Percentiles rank a stretch among this genome's conserved stretches.
Evolutionary conservation across 108 stramenopile genomes (phyloP).

Genomic region (Conticribra guillardii): DNA sequence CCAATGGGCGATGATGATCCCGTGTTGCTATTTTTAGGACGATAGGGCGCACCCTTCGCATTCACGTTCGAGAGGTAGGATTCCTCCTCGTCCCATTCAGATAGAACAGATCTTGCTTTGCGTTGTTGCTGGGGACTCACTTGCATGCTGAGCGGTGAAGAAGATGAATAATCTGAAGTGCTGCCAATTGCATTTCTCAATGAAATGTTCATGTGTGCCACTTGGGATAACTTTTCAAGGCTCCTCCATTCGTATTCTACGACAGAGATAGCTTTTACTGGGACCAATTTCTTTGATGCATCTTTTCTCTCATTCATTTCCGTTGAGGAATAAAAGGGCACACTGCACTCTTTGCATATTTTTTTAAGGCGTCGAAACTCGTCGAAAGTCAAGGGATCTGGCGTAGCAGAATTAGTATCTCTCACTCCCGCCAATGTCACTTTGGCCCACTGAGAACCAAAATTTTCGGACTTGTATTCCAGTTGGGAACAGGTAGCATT

Average conservation of each 20-base stretch:
- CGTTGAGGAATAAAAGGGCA: not conserved
- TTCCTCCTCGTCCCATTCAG: constrained; percentile 17
- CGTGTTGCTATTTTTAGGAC: not conserved
- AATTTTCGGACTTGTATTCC: constrained; percentile 9
- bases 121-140: constrained; percentile 1
- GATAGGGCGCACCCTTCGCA: constrained; percentile 14
- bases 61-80: constrained; percentile 17
- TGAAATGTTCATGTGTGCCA: no score
- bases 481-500: not conserved
- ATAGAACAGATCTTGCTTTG: constrained; percentile 1
- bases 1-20: not conserved
- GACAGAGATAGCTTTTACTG: constrained; percentile 1
- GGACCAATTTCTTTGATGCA: not conserved
- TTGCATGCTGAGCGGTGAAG: no score
- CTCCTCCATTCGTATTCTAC: constrained; percentile 24
- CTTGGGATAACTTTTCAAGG: constrained; percentile 1
- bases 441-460: constrained; percentile 22
- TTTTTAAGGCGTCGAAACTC: constrained; percentile 5
- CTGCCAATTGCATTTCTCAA: no score
- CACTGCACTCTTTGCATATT: constrained; percentile 1
- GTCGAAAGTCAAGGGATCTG: constrained; percentile 9
- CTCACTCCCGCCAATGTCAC: constrained; percentile 7
- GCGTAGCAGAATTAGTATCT: not conserved
- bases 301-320: not conserved
- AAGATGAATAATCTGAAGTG: no score